phyloP scores from a whole-genome alignment of 148 eudicot genomes.

The Pharnaceum exiguum region DNA sequence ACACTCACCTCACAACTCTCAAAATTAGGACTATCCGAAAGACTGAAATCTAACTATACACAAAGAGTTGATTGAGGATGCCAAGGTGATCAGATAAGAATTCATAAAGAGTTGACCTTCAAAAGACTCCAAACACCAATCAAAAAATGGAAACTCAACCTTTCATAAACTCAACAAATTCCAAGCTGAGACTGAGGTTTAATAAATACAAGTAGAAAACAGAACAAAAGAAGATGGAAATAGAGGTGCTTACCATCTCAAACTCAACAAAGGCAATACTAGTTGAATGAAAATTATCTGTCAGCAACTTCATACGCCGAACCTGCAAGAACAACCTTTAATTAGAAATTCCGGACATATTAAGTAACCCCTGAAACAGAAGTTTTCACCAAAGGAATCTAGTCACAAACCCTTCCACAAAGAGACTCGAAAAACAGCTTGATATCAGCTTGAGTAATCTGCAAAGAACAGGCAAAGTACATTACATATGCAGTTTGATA shows the following conservation, averaged over 20 bases:
- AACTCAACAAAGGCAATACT: conserved; percentile 57
- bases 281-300: conserved; percentile 39
- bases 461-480: too few relatives aligned
- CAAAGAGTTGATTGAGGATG: too few relatives aligned
- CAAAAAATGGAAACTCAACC: too few relatives aligned
- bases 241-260: conserved; percentile 33
- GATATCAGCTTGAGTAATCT: conserved; percentile 78
- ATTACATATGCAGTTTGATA: too few relatives aligned
- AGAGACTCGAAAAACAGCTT: conserved; percentile 69
- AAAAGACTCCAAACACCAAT: too few relatives aligned
- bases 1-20: too few relatives aligned
- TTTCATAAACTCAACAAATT: background rate
- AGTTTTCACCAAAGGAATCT: background rate
- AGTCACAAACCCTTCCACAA: conserved; percentile 73
- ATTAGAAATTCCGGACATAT: background rate
- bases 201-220: background rate
- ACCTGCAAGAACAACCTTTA: conserved; percentile 22
- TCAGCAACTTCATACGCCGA: conserved; percentile 44
- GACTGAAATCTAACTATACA: too few relatives aligned
- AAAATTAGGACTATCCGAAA: too few relatives aligned
- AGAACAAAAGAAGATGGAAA: background rate
- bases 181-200: background rate
- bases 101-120: too few relatives aligned
- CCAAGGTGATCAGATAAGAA: too few relatives aligned
- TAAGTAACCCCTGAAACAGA: background rate